phyloP scores from a whole-genome alignment of 1,139 yeast genomes.

The Hyphopichia buzzinii region DNA sequence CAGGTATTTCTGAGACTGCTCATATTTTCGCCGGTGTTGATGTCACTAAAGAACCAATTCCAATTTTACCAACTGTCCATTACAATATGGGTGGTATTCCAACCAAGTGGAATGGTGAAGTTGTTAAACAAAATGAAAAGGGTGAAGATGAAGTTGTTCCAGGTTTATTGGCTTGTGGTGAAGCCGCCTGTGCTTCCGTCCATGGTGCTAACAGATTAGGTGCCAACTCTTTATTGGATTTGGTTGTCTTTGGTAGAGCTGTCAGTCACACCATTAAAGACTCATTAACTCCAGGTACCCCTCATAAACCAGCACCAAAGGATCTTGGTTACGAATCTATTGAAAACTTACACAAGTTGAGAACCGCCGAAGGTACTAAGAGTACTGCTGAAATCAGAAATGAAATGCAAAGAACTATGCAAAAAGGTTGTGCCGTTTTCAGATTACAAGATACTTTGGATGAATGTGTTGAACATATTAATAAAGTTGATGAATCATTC shows the following conservation, averaged over 20 bases:
- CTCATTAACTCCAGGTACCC: constrained; percentile 81
- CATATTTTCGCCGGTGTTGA: constrained; percentile 99
- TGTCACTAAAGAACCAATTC: constrained; percentile 98
- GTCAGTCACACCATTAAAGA: constrained; percentile 91
- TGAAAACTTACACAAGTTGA: constrained; percentile 82
- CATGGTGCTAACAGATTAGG: constrained; percentile 99
- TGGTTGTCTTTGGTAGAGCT: constrained; percentile 98
- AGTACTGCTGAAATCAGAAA: constrained; percentile 87
- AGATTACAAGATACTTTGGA: constrained; percentile 91
- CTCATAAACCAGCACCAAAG: constrained; percentile 71
- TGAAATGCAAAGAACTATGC: constrained; percentile 95
- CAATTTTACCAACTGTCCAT: constrained; percentile 97
- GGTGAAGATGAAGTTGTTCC: constrained; percentile 93
- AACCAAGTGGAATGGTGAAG: constrained; percentile 97
- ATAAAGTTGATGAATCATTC: constrained; percentile 71
- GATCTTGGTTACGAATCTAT: constrained; percentile 89
- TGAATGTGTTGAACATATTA: constrained; percentile 82
- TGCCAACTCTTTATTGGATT: constrained; percentile 96
- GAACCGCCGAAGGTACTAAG: constrained; percentile 81
- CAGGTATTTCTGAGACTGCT: constrained; percentile 99
- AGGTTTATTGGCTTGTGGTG: constrained; percentile 97
- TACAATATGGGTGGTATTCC: constrained; percentile 99
- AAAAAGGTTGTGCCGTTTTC: constrained; percentile 94
- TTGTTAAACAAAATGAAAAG: constrained; percentile 72
- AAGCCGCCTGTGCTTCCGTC: constrained; percentile 98